A percentile compares a stretch with the other conserved stretches of the same genome.
These are phyloP conservation scores for Cyathus striatus DNA, from an alignment of 768 basidiomycete species.

Conservation along the genomic window DNA sequence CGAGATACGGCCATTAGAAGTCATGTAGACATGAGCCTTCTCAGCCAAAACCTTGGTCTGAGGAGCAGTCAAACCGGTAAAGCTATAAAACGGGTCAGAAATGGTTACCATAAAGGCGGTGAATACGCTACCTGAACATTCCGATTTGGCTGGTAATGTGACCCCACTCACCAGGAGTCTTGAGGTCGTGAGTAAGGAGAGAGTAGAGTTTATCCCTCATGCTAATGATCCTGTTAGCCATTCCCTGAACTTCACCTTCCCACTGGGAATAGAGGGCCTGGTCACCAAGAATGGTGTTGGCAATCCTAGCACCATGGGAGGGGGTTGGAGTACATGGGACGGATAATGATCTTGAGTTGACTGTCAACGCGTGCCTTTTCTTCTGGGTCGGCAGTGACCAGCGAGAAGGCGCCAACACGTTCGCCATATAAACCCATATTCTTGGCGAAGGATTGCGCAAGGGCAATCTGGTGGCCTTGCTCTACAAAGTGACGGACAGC, in stretches of 20 bases:
- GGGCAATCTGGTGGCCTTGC: slow-evolving; percentile 84
- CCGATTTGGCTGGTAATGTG: slow-evolving; percentile 96
- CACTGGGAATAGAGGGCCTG: slow-evolving; percentile 77
- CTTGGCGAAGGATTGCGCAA: slow-evolving; percentile 96
- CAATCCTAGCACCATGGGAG: slow-evolving; percentile 91
- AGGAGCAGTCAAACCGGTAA: slow-evolving; percentile 75
- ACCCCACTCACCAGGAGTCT: slow-evolving; percentile 92
- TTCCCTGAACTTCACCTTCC: slow-evolving; percentile 89
- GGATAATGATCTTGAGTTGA: slow-evolving; percentile 92
- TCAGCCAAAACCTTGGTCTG: slow-evolving; percentile 83
- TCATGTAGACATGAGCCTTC: slow-evolving; percentile 92
- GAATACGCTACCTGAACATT: slow-evolving; percentile 81
- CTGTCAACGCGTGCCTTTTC: slow-evolving; percentile 87
- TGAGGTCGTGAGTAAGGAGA: slow-evolving; percentile 66
- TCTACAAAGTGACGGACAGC: slow-evolving; percentile 92
- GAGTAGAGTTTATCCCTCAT: slow-evolving; percentile 86
- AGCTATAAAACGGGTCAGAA: slow-evolving; percentile 37
- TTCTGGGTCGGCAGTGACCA: slow-evolving; percentile 62
- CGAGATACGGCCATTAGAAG: slow-evolving; percentile 87
- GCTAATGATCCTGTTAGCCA: slow-evolving; percentile 92
- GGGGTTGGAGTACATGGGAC: slow-evolving; percentile 98
- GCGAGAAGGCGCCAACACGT: slow-evolving; percentile 94
- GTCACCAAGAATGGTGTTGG: slow-evolving; percentile 76
- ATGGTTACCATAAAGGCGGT: neutral
- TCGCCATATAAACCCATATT: slow-evolving; percentile 99